Evolutionary conservation across 371 early-diverging fungal species (phyloP).

Genomic region (Nematocida major): DNA sequence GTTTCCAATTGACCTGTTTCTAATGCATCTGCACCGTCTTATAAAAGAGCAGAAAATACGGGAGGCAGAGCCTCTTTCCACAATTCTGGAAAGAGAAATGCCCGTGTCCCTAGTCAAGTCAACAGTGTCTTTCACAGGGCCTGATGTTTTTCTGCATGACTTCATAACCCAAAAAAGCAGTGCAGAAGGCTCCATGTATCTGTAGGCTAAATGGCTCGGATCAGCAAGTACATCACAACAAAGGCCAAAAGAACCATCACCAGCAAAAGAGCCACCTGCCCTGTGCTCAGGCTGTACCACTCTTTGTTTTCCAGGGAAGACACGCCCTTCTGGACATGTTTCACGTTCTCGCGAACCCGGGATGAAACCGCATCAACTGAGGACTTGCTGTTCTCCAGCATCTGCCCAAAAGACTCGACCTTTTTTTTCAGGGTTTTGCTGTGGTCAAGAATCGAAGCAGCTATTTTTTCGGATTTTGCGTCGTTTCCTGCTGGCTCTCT

Average conservation of each 20-base stretch:
- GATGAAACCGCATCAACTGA: conserved; percentile 18
- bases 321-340: conserved; percentile 27
- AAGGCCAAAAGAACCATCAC: conserved; percentile 14
- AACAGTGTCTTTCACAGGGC: conserved; percentile 32
- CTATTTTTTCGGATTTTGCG: conserved; percentile 10
- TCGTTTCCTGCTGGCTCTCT: background rate
- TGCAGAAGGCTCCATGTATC: background rate
- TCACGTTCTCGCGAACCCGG: conserved; percentile 31
- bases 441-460: conserved; percentile 33
- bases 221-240: conserved; percentile 32
- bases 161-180: conserved; percentile 12
- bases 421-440: conserved; percentile 37
- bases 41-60: background rate
- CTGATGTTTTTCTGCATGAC: background rate
- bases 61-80: background rate
- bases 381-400: conserved; percentile 44
- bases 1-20: conserved; percentile 49
- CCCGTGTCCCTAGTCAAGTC: conserved; percentile 1
- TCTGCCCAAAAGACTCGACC: conserved; percentile 37
- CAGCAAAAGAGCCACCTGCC: background rate
- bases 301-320: background rate
- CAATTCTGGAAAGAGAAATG: background rate
- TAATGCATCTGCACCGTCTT: background rate
- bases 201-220: background rate
- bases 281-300: conserved; percentile 22